Base-by-base conservation (phyloP, 2,329 filamentous ascomycete species). In the Mycogone perniciosa region DNA sequence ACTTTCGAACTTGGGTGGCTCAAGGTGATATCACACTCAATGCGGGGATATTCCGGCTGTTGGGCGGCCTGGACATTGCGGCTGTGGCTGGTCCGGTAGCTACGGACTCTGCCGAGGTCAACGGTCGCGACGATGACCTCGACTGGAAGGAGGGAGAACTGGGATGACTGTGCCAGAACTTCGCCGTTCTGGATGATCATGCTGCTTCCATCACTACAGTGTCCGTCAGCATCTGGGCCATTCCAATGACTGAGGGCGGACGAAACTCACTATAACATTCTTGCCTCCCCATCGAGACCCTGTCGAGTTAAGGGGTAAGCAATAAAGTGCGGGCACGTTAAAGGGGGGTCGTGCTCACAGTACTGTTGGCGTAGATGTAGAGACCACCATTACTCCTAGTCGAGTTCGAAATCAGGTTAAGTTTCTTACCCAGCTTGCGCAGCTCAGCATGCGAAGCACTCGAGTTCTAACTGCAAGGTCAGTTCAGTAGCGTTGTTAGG, bases 101-200 rank as follows among this genome's bases (percentile, higher is more conserved):
- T 34, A 73, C 70, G n/a, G 5, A 92, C 85, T 56, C 88, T 82
- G 59, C 92, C 88, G 2, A 88, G 70, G 58, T 87, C 83, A 6
- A 87, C 73, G 0, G 82, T 86, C 3, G 84, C 84, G 5, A 76
- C 79, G 13, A 84, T 67, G 4, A 87, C 81, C 58, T 87, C 83
- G 5, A 87, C 82, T n/a, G 73, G 72, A 80, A 82, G 52, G 2
- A 85, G 62, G 10, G 75, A 80, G 65, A 86, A 86, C 53, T 86
- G 83, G 1, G 74, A 73, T 1, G 76, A 80, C 61, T 86, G 82
- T 1, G 77, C 82, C 1, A 86, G 69, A 20, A 85, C 76, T 27
- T 78, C 73, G 7, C 82, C 84, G 53, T 85, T 86, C 55, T 37
- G 31, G 11, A 54, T 39, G 9, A 54, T 49, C 52, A 52, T 52